phyloP scores from a whole-genome alignment of 306 rosid genomes.

The Dalbergia oliveri region DNA sequence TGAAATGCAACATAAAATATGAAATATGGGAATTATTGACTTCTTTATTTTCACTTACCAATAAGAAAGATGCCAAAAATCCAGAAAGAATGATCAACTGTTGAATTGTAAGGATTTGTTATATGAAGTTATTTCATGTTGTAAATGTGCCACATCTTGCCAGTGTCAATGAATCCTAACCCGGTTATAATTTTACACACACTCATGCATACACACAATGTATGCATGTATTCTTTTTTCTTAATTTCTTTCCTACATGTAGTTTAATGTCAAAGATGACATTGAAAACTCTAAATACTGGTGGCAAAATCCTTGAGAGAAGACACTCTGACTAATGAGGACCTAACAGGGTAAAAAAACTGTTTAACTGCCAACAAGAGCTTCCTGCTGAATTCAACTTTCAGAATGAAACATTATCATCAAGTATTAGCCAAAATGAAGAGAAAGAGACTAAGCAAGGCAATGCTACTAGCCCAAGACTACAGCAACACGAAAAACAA shows the following conservation, averaged over 20 bases:
- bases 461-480: constrained; percentile 14
- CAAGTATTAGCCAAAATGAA: not conserved
- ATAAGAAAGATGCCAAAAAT: not conserved
- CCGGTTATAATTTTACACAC: not conserved
- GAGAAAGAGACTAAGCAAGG: not conserved
- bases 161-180: not conserved
- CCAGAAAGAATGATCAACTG: not conserved
- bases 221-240: not conserved
- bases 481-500: not conserved
- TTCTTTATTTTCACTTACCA: not conserved
- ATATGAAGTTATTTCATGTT: not conserved
- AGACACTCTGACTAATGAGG: not conserved
- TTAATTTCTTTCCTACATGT: not conserved
- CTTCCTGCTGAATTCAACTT: constrained; percentile 4
- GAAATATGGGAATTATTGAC: not conserved
- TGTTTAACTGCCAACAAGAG: not conserved
- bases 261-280: constrained; percentile 2
- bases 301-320: not conserved
- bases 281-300: constrained; percentile 8
- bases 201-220: not conserved
- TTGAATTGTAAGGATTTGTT: constrained; percentile 33
- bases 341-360: not conserved
- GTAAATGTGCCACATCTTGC: not conserved
- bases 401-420: not conserved
- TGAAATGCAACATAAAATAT: not conserved